These are phyloP conservation scores for Cymbopogon citratus DNA, from an alignment of 176 grass and related monocot genomes.

Conservation along the genomic window DNA sequence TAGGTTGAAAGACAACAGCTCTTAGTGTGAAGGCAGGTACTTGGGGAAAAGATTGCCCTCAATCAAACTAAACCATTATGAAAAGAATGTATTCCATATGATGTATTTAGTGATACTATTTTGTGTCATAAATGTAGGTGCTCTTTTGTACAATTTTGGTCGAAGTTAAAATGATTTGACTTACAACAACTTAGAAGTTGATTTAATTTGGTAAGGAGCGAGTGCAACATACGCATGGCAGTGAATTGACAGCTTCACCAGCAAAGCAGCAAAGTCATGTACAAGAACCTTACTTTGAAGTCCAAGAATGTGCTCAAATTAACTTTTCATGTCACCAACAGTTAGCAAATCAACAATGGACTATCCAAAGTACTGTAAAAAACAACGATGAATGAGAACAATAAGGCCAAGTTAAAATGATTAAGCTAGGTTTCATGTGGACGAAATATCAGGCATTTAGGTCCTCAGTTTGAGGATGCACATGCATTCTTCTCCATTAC, in stretches of 20 bases:
- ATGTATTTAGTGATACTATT: neutral
- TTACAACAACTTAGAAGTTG: neutral
- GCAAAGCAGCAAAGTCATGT: neutral
- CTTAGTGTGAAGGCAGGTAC: neutral
- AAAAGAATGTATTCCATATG: neutral
- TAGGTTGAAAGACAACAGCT: neutral
- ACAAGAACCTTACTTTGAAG: neutral
- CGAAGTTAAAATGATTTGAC: neutral
- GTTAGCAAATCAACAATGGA: neutral
- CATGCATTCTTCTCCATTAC: no score
- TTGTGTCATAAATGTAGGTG: neutral
- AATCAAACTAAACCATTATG: neutral
- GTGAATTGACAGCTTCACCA: neutral
- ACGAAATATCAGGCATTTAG: no score
- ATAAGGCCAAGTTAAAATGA: no score
- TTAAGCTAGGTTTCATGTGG: no score
- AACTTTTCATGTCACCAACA: neutral
- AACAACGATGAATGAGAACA: no score
- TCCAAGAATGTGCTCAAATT: neutral
- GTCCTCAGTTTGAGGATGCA: no score
- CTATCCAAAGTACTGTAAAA: no score
- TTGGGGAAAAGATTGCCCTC: neutral
- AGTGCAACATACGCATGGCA: neutral
- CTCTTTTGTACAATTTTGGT: neutral
- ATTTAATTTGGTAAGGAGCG: neutral